phyloP scores from a whole-genome alignment of 2,329 filamentous ascomycete species.

The Dissoconium aciculare region DNA sequence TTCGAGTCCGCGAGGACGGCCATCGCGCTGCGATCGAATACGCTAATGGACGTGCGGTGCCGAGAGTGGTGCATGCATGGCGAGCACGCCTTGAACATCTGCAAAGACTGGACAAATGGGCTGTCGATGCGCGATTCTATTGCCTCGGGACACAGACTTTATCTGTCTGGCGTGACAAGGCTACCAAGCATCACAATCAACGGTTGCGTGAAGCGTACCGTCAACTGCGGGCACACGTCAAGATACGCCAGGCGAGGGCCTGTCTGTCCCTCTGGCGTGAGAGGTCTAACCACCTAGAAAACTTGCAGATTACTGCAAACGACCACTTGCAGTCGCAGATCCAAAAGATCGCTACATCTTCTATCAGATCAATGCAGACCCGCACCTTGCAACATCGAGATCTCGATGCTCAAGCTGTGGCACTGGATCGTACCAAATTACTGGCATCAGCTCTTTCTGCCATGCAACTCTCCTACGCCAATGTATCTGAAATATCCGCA shows the following conservation, averaged over 20 bases:
- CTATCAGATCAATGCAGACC: constrained; percentile 26
- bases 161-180: constrained; percentile 38
- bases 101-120: constrained; percentile 36
- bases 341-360: constrained; percentile 17
- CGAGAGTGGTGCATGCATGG: constrained; percentile 24
- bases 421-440: constrained; percentile 19
- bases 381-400: constrained; percentile 13
- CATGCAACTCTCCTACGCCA: constrained; percentile 15
- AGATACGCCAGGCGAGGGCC: constrained; percentile 37
- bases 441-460: constrained; percentile 22
- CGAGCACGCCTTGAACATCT: constrained; percentile 28
- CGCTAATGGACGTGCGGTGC: constrained; percentile 28
- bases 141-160: constrained; percentile 36
- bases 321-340: constrained; percentile 24
- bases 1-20: constrained; percentile 21
- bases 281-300: constrained; percentile 20
- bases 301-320: constrained; percentile 28
- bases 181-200: constrained; percentile 35
- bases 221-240: constrained; percentile 37
- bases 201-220: constrained; percentile 43
- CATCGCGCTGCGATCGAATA: constrained; percentile 28
- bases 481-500: constrained; percentile 19
- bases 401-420: constrained; percentile 22
- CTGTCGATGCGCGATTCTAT: constrained; percentile 42
- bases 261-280: constrained; percentile 28